Base-by-base conservation (phyloP, 164 flowering plant genomes). In the Nymphaea thermarum region DNA sequence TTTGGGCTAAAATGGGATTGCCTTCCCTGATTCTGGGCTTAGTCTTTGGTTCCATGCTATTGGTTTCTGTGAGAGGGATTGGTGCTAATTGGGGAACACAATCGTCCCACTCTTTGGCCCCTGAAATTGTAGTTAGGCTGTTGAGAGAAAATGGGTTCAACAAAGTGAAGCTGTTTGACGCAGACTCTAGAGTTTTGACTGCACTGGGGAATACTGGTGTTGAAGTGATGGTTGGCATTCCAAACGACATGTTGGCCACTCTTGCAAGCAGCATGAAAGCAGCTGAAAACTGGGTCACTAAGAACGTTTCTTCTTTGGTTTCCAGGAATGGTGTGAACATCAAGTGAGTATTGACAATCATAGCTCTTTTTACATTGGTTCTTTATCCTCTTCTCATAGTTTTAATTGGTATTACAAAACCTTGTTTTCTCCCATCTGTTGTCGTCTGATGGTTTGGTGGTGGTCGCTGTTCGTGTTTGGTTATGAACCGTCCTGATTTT, bases 51-150 rank as follows among this genome's bases (percentile, higher is more conserved):
- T 51, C 57, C 14, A 6, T 47, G 4, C 25, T 64, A 68, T 70
- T 61, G 62, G 66, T 44, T 65, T 64, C 18, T 6, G 86, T 71
- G 64, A 47, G 71, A 53, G 85, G 86, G 6, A 76, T 86, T 45
- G 91, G 91, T 44, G 85, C 73, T 3, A 86, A 85, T 64, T 86
- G 91, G 91, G 91, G 88, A 42, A 85, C 85, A 0, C 81, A 76
- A 75, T 71, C 84, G 36, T 79, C 82, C 4, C 91, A 86, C 66
- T 77, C 76, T 44, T 68, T 86, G 62, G 77, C 75, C 1, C 85
- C 87, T 4, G 55, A 65, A 4, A 80, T 71, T 1, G 83, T 85
- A 60, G 88, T 86, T 43, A 72, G 68, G 78, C 43, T 86, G 77
- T 76, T 86, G 5, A 78, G 53, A 61, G 88, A 86, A 77, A 68